phyloP scores from a whole-genome alignment of 2,329 filamentous ascomycete species.

The Colletotrichum sp. region DNA sequence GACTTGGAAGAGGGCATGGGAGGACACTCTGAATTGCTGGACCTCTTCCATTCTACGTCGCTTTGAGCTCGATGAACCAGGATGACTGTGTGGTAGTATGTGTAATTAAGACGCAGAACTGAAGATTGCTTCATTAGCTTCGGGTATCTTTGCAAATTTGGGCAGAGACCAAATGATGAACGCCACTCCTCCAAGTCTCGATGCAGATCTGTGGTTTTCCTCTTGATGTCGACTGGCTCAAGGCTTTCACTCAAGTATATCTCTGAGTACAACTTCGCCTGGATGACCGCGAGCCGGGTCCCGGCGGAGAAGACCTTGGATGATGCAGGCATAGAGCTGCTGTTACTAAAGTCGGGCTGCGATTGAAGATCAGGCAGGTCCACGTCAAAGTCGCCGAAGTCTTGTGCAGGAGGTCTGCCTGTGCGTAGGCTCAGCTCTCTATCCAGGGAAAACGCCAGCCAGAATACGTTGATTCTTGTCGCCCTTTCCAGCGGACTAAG shows the following conservation, averaged over 20 bases:
- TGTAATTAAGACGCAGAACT: neutral
- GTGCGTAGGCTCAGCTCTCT: neutral
- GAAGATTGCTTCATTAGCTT: neutral
- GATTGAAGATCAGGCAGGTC: neutral
- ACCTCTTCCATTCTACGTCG: neutral
- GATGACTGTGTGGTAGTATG: neutral
- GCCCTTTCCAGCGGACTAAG: neutral
- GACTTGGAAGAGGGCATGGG: accelerated
- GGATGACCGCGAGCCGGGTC: neutral
- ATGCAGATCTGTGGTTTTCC: neutral
- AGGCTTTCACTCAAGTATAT: neutral
- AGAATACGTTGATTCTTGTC: neutral
- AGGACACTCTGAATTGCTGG: accelerated
- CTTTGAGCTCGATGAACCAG: neutral
- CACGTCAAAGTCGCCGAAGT: neutral
- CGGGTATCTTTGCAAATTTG: neutral
- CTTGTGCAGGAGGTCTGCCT: neutral
- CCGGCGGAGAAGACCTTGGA: neutral
- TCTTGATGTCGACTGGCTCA: accelerated
- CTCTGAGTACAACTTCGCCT: neutral
- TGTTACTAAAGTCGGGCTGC: neutral
- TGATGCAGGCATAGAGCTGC: neutral
- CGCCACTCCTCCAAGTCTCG: neutral
- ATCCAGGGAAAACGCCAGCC: neutral
- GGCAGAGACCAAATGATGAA: neutral